Evolutionary conservation across 2,329 filamentous ascomycete genomes (phyloP).

Genomic region (Diaporthe eres): DNA sequence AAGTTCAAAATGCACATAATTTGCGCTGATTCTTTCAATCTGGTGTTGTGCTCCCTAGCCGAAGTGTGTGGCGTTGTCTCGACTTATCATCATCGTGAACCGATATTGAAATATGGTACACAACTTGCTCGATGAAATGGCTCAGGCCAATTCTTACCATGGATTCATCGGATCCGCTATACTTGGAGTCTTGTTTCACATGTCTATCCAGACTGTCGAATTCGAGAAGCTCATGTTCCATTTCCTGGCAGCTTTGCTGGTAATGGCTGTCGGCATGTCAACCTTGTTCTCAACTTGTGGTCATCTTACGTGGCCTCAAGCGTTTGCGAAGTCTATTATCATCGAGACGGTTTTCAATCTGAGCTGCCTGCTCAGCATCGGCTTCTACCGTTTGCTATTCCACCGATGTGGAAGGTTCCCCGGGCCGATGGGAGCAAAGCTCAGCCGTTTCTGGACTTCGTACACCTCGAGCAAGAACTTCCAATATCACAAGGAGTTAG

Average conservation of each 20-base stretch:
- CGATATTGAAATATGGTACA: neutral
- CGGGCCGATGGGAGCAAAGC: neutral
- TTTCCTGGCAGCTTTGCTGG: constrained; percentile 8
- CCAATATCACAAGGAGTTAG: constrained; percentile 22
- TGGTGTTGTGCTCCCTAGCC: neutral
- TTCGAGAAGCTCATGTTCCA: constrained; percentile 28
- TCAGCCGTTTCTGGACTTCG: constrained; percentile 23
- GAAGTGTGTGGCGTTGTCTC: neutral
- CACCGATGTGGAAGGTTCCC: constrained; percentile 24
- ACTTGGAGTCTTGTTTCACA: constrained; percentile 12
- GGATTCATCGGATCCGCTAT: neutral
- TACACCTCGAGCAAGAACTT: neutral
- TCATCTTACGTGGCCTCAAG: neutral
- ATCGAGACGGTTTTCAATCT: neutral
- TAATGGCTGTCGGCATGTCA: neutral
- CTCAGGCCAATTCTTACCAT: neutral
- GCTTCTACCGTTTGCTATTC: neutral
- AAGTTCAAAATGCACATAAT: neutral
- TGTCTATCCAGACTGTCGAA: constrained; percentile 16
- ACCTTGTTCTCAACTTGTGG: neutral
- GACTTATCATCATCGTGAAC: neutral
- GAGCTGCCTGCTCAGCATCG: constrained; percentile 14
- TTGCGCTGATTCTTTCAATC: neutral
- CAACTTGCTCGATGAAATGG: neutral
- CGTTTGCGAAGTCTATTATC: neutral